phyloP scores from a whole-genome alignment of 106 monocot genomes.

The Agapanthus africanus region DNA sequence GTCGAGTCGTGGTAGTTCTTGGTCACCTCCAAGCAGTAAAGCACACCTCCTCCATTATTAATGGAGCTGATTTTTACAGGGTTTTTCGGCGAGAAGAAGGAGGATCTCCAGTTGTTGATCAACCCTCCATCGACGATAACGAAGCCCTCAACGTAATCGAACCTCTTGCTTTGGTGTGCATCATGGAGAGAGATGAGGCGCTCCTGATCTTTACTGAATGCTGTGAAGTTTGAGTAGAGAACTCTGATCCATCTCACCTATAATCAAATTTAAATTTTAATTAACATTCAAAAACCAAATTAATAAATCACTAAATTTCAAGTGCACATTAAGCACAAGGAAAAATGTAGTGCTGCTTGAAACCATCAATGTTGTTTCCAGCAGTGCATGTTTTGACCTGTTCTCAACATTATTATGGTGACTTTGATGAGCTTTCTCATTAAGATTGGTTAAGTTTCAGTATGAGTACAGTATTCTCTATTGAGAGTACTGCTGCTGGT shows the following conservation, averaged over 20 bases:
- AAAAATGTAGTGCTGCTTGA: not conserved
- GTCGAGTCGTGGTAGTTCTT: slow-evolving; percentile 55
- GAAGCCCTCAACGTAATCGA: slow-evolving; percentile 89
- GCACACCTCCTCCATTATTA: slow-evolving; percentile 11
- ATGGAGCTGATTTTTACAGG: slow-evolving; percentile 48
- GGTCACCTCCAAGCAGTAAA: slow-evolving; percentile 74
- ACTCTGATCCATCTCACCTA: slow-evolving; percentile 81
- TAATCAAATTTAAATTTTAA: not conserved
- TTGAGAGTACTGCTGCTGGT: not conserved
- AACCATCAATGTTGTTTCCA: not conserved
- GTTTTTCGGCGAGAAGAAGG: slow-evolving; percentile 70
- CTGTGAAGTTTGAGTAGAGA: slow-evolving; percentile 57
- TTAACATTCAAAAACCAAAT: not conserved
- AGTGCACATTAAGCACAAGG: not conserved
- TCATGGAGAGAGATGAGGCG: slow-evolving; percentile 55
- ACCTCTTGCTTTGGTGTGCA: slow-evolving; percentile 12
- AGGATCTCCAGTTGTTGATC: slow-evolving; percentile 81
- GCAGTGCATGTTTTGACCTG: not conserved
- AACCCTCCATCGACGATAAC: slow-evolving; percentile 62
- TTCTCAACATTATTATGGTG: no score
- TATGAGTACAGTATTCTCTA: not conserved
- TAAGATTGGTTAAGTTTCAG: not conserved
- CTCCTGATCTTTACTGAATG: slow-evolving; percentile 73
- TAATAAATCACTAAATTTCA: not conserved
- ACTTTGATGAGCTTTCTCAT: not conserved